phyloP scores from a whole-genome alignment of 352 stramenopile species.

The Phytopythium cucurbitacearum region DNA sequence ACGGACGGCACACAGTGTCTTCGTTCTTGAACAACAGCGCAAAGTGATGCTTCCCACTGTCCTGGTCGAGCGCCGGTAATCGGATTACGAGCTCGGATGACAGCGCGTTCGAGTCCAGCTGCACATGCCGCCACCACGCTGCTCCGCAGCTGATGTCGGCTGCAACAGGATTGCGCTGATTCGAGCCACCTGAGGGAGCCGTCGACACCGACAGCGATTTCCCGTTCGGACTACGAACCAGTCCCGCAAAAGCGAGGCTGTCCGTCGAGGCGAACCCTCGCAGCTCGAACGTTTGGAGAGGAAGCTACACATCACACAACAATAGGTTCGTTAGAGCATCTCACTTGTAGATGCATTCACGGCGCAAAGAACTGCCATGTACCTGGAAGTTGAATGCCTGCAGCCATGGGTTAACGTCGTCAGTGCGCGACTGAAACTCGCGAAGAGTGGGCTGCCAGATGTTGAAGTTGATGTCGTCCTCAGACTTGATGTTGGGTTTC shows the following conservation, averaged over 20 bases:
- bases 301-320: conserved; percentile 16
- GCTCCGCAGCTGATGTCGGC: conserved; percentile 14
- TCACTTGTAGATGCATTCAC: background rate
- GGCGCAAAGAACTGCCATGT: conserved; percentile 3
- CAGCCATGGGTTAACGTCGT: conserved; percentile 31
- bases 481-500: conserved; percentile 41
- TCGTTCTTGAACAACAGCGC: conserved; percentile 40
- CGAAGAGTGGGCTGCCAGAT: conserved; percentile 52
- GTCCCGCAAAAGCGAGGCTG: conserved; percentile 18
- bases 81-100: conserved; percentile 38
- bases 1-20: conserved; percentile 13
- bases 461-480: conserved; percentile 62
- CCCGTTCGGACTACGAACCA: conserved; percentile 16
- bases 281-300: conserved; percentile 55
- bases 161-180: background rate
- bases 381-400: conserved; percentile 45
- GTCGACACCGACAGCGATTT: conserved; percentile 24
- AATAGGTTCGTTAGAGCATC: background rate
- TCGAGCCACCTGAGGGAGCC: background rate
- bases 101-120: conserved; percentile 31
- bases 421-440: conserved; percentile 26
- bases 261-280: conserved; percentile 36
- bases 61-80: conserved; percentile 3
- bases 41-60: background rate
- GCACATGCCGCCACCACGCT: conserved; percentile 46